Evolutionary conservation across 2,329 filamentous ascomycete species (phyloP).

Genomic region (Emydomyces testavorans): DNA sequence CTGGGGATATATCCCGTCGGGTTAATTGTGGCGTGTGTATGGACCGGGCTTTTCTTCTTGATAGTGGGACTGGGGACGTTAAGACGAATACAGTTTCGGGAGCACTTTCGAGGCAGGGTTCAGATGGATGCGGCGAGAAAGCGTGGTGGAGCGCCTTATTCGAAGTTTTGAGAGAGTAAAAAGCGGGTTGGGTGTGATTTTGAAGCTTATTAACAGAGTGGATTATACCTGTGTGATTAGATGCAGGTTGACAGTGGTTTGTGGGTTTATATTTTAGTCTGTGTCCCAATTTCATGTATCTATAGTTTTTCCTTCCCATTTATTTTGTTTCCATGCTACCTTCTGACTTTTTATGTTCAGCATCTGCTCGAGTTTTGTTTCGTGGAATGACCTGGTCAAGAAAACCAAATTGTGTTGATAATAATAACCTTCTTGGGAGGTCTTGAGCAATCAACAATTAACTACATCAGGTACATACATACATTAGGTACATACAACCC

Average conservation of each 20-base stretch:
- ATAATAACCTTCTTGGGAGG: too few species aligned
- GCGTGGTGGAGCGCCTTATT: background rate
- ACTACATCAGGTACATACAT: too few species aligned
- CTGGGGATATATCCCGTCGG: constrained; percentile 26
- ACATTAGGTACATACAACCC: too few species aligned
- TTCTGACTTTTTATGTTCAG: background rate
- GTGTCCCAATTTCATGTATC: background rate
- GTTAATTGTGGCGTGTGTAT: constrained; percentile 25
- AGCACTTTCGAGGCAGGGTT: constrained; percentile 17
- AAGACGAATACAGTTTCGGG: constrained; percentile 25
- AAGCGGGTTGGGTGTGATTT: background rate
- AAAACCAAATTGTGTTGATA: background rate
- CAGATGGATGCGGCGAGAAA: constrained; percentile 8
- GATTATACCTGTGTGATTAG: constrained; percentile 7
- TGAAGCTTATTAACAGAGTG: background rate
- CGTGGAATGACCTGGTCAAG: background rate
- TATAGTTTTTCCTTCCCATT: background rate
- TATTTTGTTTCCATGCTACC: too few species aligned
- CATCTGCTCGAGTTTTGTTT: background rate
- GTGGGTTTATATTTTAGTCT: background rate
- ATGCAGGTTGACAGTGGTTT: constrained; percentile 2
- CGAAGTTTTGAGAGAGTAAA: background rate
- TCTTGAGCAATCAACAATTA: too few species aligned
- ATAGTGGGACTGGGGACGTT: constrained; percentile 27
- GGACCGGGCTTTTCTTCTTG: constrained; percentile 25